A percentile compares a stretch with the other conserved stretches of the same genome.
Conservation (phyloP, 495 filamentous ascomycete species). For the Schizothecium vesticola region DNA sequence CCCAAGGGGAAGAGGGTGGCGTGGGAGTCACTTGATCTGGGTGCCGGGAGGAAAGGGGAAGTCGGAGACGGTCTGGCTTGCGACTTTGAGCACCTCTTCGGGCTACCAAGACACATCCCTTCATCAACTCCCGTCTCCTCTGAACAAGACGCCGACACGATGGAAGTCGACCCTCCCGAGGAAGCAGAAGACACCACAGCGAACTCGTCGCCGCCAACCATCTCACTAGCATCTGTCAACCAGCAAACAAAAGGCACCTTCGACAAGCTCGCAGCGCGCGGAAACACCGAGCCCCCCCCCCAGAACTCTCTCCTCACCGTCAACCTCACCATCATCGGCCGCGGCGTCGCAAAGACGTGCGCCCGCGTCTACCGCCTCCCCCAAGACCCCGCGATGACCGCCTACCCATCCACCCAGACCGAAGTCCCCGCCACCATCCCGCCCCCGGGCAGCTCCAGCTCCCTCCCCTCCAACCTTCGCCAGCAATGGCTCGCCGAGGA, state of each 20-base stretch:
- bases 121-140: slow-evolving; percentile 20
- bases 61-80: slow-evolving; percentile 79
- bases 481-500: slow-evolving; percentile 40
- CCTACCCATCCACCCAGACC: slow-evolving; percentile 26
- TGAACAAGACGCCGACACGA: slow-evolving; percentile 17
- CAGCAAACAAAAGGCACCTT: slow-evolving; percentile 31
- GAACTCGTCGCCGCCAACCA: background rate
- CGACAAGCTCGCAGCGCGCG: slow-evolving; percentile 13
- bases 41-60: slow-evolving; percentile 72
- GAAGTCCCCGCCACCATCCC: slow-evolving; percentile 38
- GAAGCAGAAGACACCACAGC: background rate
- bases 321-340: slow-evolving; percentile 31
- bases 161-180: slow-evolving; percentile 20
- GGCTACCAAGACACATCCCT: slow-evolving; percentile 10
- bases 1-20: slow-evolving; percentile 78
- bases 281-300: slow-evolving; percentile 13
- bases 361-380: slow-evolving; percentile 48
- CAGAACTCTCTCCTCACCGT: slow-evolving; percentile 29
- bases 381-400: slow-evolving; percentile 1
- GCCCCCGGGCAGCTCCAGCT: slow-evolving; percentile 12
- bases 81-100: slow-evolving; percentile 70
- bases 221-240: slow-evolving; percentile 16
- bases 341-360: slow-evolving; percentile 37
- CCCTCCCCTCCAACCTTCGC: slow-evolving; percentile 33
- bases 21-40: slow-evolving; percentile 71